These are phyloP conservation scores for Lolium perenne DNA, from an alignment of 176 grass and related monocot genomes.

Conservation along the genomic window DNA sequence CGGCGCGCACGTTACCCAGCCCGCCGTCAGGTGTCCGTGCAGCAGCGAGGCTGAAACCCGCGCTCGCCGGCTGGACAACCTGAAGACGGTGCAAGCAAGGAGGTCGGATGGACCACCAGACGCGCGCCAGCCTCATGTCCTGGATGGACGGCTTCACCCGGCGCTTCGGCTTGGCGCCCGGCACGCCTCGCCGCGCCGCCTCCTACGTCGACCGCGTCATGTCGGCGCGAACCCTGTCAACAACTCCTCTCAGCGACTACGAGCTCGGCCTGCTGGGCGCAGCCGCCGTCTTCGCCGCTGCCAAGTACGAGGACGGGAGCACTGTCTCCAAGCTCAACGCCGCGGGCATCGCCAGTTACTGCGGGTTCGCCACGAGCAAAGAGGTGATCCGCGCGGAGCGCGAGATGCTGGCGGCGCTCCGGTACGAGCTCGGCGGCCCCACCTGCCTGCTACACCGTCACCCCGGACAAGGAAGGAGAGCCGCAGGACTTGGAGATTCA, in stretches of 20 bases:
- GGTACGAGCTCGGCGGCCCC: slow-evolving; percentile 6
- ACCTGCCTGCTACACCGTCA: too few species aligned
- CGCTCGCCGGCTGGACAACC: neutral
- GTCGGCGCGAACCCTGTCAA: neutral
- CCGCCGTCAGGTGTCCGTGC: too few species aligned
- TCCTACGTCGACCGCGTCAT: slow-evolving; percentile 44
- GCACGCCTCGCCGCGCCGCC: slow-evolving; percentile 36
- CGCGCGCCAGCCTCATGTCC: neutral
- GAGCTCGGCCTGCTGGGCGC: slow-evolving; percentile 29
- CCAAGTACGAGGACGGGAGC: slow-evolving; percentile 38
- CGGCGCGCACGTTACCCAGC: too few species aligned
- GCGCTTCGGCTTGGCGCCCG: neutral
- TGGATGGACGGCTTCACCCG: neutral
- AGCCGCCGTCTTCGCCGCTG: slow-evolving; percentile 31
- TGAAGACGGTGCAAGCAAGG: neutral
- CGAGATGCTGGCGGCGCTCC: slow-evolving; percentile 24
- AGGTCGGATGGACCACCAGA: neutral
- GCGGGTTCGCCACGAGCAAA: neutral
- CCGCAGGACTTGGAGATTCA: too few species aligned
- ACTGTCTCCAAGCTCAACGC: neutral
- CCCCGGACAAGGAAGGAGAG: too few species aligned
- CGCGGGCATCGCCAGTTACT: neutral
- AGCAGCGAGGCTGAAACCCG: too few species aligned
- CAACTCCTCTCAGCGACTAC: neutral
- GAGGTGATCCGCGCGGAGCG: slow-evolving; percentile 18